phyloP scores from a whole-genome alignment of 225 moss, liverwort and hornwort species.

The Physcomitrellopsis africana region DNA sequence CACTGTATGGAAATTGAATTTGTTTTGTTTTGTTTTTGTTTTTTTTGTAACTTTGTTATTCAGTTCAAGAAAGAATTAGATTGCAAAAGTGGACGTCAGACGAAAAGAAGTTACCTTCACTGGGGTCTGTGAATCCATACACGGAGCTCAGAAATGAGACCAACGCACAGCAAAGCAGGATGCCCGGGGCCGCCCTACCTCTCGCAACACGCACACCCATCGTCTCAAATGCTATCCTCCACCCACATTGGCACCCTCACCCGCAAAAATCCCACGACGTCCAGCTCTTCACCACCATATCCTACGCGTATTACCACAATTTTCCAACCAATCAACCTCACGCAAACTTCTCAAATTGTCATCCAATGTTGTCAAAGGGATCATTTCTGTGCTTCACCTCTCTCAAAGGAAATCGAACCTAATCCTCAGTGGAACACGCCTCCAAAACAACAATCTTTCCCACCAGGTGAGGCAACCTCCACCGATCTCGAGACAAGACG shows the following conservation, averaged over 20 bases:
- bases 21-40: too few species aligned
- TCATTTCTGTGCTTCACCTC: too few species aligned
- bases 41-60: too few species aligned
- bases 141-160: conserved; percentile 37
- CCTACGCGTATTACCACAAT: background rate
- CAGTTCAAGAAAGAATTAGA: background rate
- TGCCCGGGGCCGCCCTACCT: background rate
- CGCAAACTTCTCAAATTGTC: background rate
- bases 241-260: conserved; percentile 39
- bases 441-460: background rate
- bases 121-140: conserved; percentile 41
- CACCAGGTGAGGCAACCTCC: background rate
- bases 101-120: conserved; percentile 35
- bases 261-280: background rate
- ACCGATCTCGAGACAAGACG: background rate
- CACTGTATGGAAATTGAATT: too few species aligned
- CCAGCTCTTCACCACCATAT: background rate
- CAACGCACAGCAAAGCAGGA: conserved; percentile 16
- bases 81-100: background rate
- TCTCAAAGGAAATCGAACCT: background rate
- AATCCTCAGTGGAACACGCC: background rate
- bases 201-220: background rate
- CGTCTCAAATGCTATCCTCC: background rate
- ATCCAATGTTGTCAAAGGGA: background rate
- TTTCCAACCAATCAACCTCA: background rate